phyloP scores from a whole-genome alignment of 495 filamentous ascomycete species.

The Xylaria telfairii region DNA sequence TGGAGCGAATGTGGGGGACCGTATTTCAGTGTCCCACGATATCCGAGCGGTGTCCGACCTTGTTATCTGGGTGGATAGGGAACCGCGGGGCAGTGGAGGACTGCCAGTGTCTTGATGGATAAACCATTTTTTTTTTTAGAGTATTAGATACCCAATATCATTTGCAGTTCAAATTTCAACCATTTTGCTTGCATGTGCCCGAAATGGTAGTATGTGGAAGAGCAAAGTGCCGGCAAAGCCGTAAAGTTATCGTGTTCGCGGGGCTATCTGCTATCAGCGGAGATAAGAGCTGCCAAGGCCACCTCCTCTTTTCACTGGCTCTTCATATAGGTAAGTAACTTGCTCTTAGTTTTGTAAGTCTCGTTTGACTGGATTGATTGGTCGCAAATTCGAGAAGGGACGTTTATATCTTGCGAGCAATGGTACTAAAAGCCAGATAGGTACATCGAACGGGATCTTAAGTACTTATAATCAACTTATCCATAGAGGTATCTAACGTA shows the following conservation, averaged over 20 bases:
- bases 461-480: no score
- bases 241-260: neutral
- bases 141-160: constrained; percentile 20
- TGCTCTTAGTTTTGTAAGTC: no score
- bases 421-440: no score
- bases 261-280: neutral
- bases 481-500: no score
- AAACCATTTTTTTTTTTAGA: neutral
- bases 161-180: constrained; percentile 1
- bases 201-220: neutral
- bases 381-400: no score
- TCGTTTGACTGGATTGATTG: no score
- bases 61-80: constrained; percentile 25
- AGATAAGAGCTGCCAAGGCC: neutral
- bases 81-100: constrained; percentile 22
- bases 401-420: no score
- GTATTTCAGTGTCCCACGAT: constrained; percentile 28
- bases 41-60: constrained; percentile 27
- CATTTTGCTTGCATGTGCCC: neutral
- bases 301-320: neutral
- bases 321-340: no score
- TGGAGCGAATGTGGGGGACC: constrained; percentile 25
- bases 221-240: neutral
- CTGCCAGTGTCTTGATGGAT: constrained; percentile 24
- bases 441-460: no score